phyloP scores from a whole-genome alignment of 1,139 yeast genomes.

The Saccharomyces hybrid region DNA sequence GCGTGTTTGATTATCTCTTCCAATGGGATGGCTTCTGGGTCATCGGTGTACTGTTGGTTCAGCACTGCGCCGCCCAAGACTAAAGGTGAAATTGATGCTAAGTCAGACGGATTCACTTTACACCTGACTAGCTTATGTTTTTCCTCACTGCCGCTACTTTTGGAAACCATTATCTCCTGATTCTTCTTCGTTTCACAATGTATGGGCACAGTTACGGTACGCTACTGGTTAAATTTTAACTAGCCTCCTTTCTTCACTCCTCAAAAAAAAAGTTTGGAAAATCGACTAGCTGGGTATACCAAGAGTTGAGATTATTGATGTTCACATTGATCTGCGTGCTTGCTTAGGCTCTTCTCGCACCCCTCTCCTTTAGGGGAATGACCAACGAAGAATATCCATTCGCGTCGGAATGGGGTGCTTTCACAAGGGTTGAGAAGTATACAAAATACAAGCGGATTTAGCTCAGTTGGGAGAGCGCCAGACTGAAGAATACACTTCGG shows the following conservation, averaged over 20 bases:
- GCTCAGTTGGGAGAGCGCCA: conserved; percentile 23
- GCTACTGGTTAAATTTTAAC: not conserved
- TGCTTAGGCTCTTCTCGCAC: not conserved
- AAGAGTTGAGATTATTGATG: not conserved
- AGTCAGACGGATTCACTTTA: not conserved
- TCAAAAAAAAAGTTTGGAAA: not conserved
- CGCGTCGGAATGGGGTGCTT: not conserved
- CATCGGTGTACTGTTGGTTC: conserved; percentile 64
- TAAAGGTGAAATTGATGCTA: conserved; percentile 36
- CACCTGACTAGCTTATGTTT: not conserved
- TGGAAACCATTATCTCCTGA: not conserved
- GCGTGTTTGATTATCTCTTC: conserved; percentile 51
- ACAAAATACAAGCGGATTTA: conserved; percentile 12
- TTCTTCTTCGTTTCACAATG: not conserved
- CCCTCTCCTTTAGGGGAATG: not conserved
- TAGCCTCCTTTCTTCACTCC: not conserved
- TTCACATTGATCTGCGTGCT: not conserved
- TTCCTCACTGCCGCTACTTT: not conserved
- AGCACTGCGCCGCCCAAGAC: conserved; percentile 86
- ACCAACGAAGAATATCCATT: conserved; percentile 3
- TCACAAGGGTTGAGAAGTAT: not conserved
- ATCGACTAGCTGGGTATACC: not conserved
- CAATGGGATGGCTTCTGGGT: conserved; percentile 55
- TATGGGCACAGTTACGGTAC: not conserved
- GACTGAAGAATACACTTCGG: conserved; percentile 18